These are phyloP conservation scores for Galerina sulciceps DNA, from an alignment of 768 basidiomycete genomes.

Conservation along the genomic window DNA sequence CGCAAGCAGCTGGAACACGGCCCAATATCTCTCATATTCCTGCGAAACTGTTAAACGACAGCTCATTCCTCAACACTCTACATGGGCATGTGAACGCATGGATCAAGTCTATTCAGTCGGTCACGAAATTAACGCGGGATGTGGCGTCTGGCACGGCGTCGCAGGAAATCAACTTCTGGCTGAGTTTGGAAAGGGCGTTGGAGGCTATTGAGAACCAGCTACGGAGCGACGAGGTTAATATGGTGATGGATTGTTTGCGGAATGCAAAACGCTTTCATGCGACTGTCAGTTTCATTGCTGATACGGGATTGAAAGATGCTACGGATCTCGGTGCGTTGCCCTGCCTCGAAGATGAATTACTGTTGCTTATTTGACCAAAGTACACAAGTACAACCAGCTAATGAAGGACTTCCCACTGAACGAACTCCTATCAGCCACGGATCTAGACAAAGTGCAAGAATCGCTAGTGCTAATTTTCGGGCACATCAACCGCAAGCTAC, in stretches of 20 bases:
- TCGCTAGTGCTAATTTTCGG: constrained; percentile 85
- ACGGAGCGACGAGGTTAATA: constrained; percentile 87
- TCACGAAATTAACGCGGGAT: constrained; percentile 94
- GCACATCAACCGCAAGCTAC: constrained; percentile 95
- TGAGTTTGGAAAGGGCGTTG: constrained; percentile 90
- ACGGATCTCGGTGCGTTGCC: constrained; percentile 74
- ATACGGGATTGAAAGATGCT: constrained; percentile 95
- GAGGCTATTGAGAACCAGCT: constrained; percentile 94
- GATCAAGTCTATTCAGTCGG: constrained; percentile 97
- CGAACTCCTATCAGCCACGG: constrained; percentile 94
- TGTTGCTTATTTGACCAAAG: constrained; percentile 40
- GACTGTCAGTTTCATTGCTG: constrained; percentile 96
- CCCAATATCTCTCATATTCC: constrained; percentile 81
- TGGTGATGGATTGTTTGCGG: constrained; percentile 92
- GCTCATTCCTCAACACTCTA: constrained; percentile 89
- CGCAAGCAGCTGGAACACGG: constrained; percentile 55
- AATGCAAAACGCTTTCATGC: constrained; percentile 98
- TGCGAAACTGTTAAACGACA: constrained; percentile 79
- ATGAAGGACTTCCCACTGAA: constrained; percentile 99
- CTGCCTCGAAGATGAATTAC: background rate
- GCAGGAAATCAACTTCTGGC: constrained; percentile 99
- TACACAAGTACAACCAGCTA: constrained; percentile 96
- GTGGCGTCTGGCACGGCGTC: constrained; percentile 95
- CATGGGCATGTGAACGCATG: constrained; percentile 95
- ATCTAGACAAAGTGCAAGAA: constrained; percentile 94